Percentiles rank a stretch among this genome's conserved stretches.
phyloP scores from a whole-genome alignment of 225 moss, liverwort and hornwort genomes.

The Pseudisothecium myosuroides region DNA sequence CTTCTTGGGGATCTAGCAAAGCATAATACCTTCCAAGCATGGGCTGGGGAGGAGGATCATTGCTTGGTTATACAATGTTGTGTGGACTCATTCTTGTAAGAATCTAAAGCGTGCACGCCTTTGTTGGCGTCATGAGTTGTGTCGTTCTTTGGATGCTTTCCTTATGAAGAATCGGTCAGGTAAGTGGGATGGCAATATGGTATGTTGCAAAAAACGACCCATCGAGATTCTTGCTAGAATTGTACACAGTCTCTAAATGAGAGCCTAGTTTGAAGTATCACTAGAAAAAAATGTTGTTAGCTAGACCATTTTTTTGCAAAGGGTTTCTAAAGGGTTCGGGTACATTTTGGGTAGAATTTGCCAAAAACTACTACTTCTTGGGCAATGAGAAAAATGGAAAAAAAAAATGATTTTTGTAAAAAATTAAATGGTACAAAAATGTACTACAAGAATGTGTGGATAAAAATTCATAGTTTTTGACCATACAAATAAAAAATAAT shows the following conservation, averaged over 20 bases:
- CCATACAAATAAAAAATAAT: too few relatives aligned
- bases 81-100: background rate
- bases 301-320: background rate
- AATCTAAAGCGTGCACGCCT: fast-evolving
- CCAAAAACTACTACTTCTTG: background rate
- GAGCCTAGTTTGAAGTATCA: too few relatives aligned
- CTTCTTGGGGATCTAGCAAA: background rate
- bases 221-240: background rate
- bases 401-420: too few relatives aligned
- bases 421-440: background rate
- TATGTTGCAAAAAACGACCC: fast-evolving
- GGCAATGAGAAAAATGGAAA: fast-evolving
- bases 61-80: background rate
- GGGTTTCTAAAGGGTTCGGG: fast-evolving
- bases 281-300: fast-evolving
- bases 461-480: background rate
- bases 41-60: background rate
- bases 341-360: background rate
- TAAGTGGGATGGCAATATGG: fast-evolving
- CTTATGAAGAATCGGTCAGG: background rate
- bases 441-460: fast-evolving
- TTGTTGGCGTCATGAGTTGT: background rate
- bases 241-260: background rate
- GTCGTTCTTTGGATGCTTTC: fast-evolving
- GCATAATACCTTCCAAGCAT: background rate